A percentile compares a stretch with the other conserved stretches of the same genome.
These are phyloP conservation scores for Aegle marmelos DNA, from an alignment of 345 rosid species.

Conservation along the genomic window DNA sequence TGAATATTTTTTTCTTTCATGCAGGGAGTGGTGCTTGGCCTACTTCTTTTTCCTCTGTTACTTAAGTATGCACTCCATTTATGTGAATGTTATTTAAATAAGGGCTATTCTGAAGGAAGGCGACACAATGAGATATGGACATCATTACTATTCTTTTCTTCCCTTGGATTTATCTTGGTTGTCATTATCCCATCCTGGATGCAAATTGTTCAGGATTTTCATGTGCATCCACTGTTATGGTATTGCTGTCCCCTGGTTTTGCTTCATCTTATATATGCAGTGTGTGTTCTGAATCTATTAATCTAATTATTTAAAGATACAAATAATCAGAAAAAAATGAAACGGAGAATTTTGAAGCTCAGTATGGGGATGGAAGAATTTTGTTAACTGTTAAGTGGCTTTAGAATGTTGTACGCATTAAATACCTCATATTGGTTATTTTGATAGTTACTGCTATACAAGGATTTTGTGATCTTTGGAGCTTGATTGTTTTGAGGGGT, in stretches of 20 bases:
- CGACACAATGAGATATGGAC: conserved; percentile 35
- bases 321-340: background rate
- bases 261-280: background rate
- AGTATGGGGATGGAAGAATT: background rate
- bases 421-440: background rate
- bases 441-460: background rate
- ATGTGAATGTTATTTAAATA: conserved; percentile 24
- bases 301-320: too few species aligned
- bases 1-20: conserved; percentile 18
- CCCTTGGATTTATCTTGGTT: conserved; percentile 45
- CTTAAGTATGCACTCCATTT: conserved; percentile 46
- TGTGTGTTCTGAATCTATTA: background rate
- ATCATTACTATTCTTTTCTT: conserved; percentile 55
- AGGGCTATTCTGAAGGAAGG: conserved; percentile 26
- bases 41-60: conserved; percentile 64
- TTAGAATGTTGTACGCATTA: background rate
- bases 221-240: conserved; percentile 80
- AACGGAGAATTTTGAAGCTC: background rate
- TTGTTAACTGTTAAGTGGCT: background rate
- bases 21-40: conserved; percentile 83
- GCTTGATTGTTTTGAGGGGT: background rate
- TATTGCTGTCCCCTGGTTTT: conserved; percentile 26
- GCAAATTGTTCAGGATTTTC: conserved; percentile 73
- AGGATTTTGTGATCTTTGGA: background rate
- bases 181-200: conserved; percentile 75